Evolutionary conservation across 192 early-diverging fungal genomes (phyloP), one percentile per base, ranked within the genome.

Genomic region (Pecoramyces ruminantium): DNA sequence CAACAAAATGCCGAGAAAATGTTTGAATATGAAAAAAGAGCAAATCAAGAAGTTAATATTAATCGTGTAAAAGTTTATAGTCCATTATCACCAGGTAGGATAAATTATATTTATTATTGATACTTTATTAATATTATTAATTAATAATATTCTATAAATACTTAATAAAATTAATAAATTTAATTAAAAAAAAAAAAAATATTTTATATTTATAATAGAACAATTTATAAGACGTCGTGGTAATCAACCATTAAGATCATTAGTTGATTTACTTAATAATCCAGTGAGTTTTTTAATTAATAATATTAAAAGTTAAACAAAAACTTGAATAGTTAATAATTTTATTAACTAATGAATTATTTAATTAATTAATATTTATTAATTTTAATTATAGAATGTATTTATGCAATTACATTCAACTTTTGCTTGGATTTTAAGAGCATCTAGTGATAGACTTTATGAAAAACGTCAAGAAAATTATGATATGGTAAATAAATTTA

Each of bases 401-500:
- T 91, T 87, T 84, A 85, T 87, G 38, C 86, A 92, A 78, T 83
- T 92, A 78, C 92, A 92, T 83, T 85, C 84, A 17, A 86, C 87
- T 78, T 91, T 92, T 79, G 88, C 87, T 29, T 92, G 87, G 78
- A 89, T 88, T 29, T 83, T 92, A 16, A 92, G 90, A 81, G 85
- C 88, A 78, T 90, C 87, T 29, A 84, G 84, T 28, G 85, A 84
- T 79, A 83, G 86, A 34, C 82, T 87, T 30, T 85, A 86, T 77
- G 91, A 92, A 78, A 85, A 85, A 42, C 80, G 87, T 79, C 81
- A 83, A 27, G 83, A 87, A 42, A 90, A 89, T 38, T 80, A 88
- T 78, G 87, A 81, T 38, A 82, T 85, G 83, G 90, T 91, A 83
- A 82, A 30, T n/a, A 4, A 21, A 51, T 1, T 21, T 21, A 21